phyloP scores from a whole-genome alignment of 306 rosid species.

The Casuarina glauca region DNA sequence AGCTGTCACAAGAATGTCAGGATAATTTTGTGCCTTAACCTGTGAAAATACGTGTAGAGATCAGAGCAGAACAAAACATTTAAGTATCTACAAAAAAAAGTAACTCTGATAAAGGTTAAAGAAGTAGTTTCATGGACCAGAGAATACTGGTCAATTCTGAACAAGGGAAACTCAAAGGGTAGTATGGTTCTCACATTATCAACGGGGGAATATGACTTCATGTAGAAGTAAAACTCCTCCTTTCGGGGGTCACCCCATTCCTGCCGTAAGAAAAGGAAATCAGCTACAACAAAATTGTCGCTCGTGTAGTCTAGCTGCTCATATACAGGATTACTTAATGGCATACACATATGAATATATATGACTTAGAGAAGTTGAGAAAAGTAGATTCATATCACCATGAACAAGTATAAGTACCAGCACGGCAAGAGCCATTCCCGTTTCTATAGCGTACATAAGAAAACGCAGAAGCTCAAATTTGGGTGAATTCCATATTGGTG shows the following conservation, averaged over 20 bases:
- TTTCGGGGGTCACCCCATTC: slow-evolving; percentile 98
- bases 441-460: neutral
- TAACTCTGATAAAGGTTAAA: slow-evolving; percentile 20
- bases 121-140: neutral
- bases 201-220: slow-evolving; percentile 96
- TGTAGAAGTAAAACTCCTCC: slow-evolving; percentile 90
- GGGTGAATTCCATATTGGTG: neutral
- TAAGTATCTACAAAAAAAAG: slow-evolving; percentile 4
- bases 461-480: slow-evolving; percentile 5
- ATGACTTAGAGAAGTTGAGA: neutral
- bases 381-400: neutral
- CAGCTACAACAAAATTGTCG: neutral
- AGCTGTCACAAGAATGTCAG: slow-evolving; percentile 81
- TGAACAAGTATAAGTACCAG: neutral
- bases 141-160: slow-evolving; percentile 9
- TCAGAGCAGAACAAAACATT: slow-evolving; percentile 10
- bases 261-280: slow-evolving; percentile 50
- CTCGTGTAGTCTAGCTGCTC: too few relatives aligned
- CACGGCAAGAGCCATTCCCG: neutral
- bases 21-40: slow-evolving; percentile 82
- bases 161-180: neutral
- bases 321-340: too few relatives aligned
- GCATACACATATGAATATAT: too few relatives aligned
- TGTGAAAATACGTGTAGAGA: slow-evolving; percentile 34
- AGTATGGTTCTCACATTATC: slow-evolving; percentile 73